Base-by-base conservation (phyloP, 805 yeast genomes). In the Hemisphaericaspora nanyangensis region DNA sequence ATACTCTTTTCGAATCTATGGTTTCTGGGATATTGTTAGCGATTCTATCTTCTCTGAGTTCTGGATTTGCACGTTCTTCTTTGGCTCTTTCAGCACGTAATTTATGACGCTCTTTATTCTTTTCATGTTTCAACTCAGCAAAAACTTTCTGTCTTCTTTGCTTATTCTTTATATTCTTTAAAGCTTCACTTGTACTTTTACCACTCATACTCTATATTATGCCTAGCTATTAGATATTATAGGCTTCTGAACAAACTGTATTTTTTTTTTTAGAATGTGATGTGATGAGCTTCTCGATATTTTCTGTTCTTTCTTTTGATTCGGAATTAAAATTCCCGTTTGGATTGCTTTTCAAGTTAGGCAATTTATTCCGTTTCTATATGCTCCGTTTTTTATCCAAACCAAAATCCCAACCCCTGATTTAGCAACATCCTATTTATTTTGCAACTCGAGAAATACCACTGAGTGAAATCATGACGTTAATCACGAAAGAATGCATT, bases 31-130 rank as follows among this genome's bases (percentile, higher is more conserved):
- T 78, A 58, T 89, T 88, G 40, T 74, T 79, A 4, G 78, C 76
- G 28, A 91, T 68, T 60, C 99, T 80, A 56, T 89, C 82, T 39
- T 79, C 87, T 56, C 77, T 85, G 42, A 87, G 63, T 48, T 82
- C 88, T 1, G 97, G 96, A 53, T 90, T 84, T 20, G 74, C 78
- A 40, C 82, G 69, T 61, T 93, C 98, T 47, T 83, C 91, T 54
- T 82, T 83, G n/a, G 95, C 93, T 55, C 96, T 76, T 32, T 80
- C 78, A n/a, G 77, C 75, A 48, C 98, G 76, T 57, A 74, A 70
- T 55, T 79, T 80, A 58, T 89, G 96, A 52, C 87, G 79, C 38
- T 76, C 76, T 54, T 85, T 86, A 52, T 82, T 82, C 59, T 79
- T 75, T 45, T 85, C 84, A 55, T 85, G 83, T 61, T 82, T 85